Evolutionary conservation across 2,329 filamentous ascomycete species (phyloP).

Genomic region (Macroventuria anomochaeta): DNA sequence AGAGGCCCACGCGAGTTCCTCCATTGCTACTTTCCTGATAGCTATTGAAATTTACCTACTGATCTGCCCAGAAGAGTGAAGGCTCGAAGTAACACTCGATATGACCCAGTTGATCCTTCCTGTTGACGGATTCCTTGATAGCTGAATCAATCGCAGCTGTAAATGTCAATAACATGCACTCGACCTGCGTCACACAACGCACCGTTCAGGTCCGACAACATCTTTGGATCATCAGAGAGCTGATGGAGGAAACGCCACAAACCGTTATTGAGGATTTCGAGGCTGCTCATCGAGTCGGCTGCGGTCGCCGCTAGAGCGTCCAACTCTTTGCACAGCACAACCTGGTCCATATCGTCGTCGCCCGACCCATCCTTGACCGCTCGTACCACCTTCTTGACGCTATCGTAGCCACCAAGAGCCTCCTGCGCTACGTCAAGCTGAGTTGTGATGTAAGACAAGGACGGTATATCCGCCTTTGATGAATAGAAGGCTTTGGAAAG

Average conservation of each 20-base stretch:
- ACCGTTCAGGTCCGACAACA: slow-evolving; percentile 5
- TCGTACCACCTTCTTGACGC: slow-evolving; percentile 2
- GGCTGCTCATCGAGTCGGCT: background rate
- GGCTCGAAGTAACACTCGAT: background rate
- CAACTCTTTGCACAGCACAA: slow-evolving; percentile 1
- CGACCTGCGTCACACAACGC: background rate
- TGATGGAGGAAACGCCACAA: slow-evolving; percentile 5
- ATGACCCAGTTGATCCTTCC: background rate
- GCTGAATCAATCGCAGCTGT: background rate
- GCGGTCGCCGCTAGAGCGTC: slow-evolving; percentile 1
- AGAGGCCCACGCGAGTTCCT: no score
- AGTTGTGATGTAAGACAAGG: background rate
- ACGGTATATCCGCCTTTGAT: background rate
- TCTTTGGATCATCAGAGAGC: slow-evolving; percentile 12
- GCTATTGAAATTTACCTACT: background rate
- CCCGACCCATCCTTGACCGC: background rate
- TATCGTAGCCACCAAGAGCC: slow-evolving; percentile 1
- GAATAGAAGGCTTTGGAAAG: background rate
- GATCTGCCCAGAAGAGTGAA: background rate
- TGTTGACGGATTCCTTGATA: no score
- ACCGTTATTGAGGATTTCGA: background rate
- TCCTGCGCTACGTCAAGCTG: slow-evolving; percentile 4
- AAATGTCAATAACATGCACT: background rate
- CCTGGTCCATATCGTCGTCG: background rate
- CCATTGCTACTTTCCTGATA: no score